These are phyloP conservation scores for Plasmodium billcollinsi DNA, from an alignment of 169 alveolate genomes.

Conservation along the genomic window DNA sequence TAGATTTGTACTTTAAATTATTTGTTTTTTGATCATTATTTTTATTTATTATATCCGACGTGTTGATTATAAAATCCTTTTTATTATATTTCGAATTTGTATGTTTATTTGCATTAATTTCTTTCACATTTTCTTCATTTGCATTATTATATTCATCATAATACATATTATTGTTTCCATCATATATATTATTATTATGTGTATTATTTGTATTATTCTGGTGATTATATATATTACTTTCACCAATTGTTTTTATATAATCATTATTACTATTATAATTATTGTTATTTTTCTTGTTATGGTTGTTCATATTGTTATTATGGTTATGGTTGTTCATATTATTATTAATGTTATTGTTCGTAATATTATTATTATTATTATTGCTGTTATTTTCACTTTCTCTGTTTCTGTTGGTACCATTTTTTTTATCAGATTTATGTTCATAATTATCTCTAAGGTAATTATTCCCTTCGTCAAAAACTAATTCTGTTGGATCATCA, in stretches of 20 bases:
- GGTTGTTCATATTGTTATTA: background rate
- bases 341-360: background rate
- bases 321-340: background rate
- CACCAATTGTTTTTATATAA: too few relatives aligned
- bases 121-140: background rate
- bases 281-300: background rate
- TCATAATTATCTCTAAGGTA: background rate
- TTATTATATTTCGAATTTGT: background rate
- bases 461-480: background rate
- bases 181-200: too few relatives aligned
- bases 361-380: background rate
- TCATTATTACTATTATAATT: background rate
- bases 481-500: background rate
- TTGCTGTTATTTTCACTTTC: background rate
- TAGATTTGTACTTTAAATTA: background rate
- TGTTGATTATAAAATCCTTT: background rate
- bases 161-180: too few relatives aligned
- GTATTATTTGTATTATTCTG: too few relatives aligned
- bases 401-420: background rate
- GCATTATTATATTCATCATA: constrained; percentile 3
- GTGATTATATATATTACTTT: too few relatives aligned
- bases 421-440: background rate
- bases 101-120: background rate
- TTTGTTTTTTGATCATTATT: constrained; percentile 1
- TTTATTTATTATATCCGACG: background rate